phyloP scores from a whole-genome alignment of 768 basidiomycete species.

The Pleurotus eryngii region DNA sequence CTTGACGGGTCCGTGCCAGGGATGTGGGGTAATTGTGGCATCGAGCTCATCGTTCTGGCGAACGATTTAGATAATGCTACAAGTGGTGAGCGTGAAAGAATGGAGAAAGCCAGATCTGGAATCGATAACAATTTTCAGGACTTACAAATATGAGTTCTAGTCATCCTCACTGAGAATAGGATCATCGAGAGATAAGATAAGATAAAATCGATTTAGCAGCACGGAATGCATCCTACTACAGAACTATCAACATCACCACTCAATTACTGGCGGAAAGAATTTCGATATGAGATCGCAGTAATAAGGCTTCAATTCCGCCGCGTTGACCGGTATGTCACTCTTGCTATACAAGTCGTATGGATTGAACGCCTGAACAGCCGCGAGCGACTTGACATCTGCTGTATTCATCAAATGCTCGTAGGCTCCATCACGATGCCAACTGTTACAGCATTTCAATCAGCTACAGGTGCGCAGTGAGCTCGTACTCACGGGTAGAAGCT shows the following conservation, averaged over 20 bases:
- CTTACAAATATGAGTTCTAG: not conserved
- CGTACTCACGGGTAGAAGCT: constrained; percentile 67
- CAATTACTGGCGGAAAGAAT: constrained; percentile 62
- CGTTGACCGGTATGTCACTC: constrained; percentile 50
- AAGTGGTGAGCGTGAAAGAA: constrained; percentile 1
- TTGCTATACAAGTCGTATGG: constrained; percentile 81
- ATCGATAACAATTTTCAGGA: constrained; percentile 4
- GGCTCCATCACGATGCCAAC: constrained; percentile 73
- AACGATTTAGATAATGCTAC: constrained; percentile 1
- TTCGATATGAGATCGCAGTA: constrained; percentile 62
- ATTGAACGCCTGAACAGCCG: constrained; percentile 70
- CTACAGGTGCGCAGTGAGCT: not conserved
- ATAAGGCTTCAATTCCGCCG: constrained; percentile 57
- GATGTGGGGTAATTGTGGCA: constrained; percentile 28
- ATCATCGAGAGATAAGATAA: not conserved
- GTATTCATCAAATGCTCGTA: constrained; percentile 62
- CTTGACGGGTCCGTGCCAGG: constrained; percentile 57
- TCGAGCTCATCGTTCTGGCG: constrained; percentile 20
- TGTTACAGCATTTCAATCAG: constrained; percentile 14
- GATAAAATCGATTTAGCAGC: not conserved
- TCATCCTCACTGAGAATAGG: not conserved
- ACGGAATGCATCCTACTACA: not conserved
- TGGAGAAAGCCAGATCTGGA: constrained; percentile 3
- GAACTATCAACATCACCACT: constrained; percentile 46
- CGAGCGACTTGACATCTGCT: constrained; percentile 47